phyloP scores from a whole-genome alignment of 176 grass and related monocot genomes.

The Tuctoria greenei region DNA sequence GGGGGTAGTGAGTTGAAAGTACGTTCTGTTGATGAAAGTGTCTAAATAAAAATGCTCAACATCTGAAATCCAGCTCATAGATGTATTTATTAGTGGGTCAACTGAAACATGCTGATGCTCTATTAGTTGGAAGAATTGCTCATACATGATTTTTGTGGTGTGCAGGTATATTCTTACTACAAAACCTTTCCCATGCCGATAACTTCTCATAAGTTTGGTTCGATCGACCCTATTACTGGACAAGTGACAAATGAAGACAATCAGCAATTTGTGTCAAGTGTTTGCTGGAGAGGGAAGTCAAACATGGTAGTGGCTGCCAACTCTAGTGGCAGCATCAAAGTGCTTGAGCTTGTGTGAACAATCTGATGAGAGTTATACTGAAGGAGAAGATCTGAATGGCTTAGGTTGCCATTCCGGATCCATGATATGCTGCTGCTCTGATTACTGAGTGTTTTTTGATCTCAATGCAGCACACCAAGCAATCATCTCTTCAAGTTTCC shows the following conservation, averaged over 20 bases:
- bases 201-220: conserved; percentile 89
- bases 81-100: background rate
- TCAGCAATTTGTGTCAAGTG: conserved; percentile 85
- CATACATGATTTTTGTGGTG: conserved; percentile 28
- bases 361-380: conserved; percentile 12
- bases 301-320: conserved; percentile 96
- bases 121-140: conserved; percentile 26
- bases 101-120: conserved; percentile 4
- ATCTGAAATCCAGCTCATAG: background rate
- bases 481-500: background rate
- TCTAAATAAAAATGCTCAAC: background rate
- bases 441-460: background rate
- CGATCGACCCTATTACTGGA: conserved; percentile 78
- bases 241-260: conserved; percentile 80
- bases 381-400: conserved; percentile 20
- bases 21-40: background rate
- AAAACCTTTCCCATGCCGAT: conserved; percentile 97
- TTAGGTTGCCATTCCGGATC: background rate
- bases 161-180: conserved; percentile 94
- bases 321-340: conserved; percentile 93
- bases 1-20: background rate
- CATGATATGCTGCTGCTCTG: conserved; percentile 9
- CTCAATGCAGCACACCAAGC: conserved; percentile 4
- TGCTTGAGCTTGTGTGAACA: conserved; percentile 79
- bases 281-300: conserved; percentile 87